Conservation (phyloP, 2,329 filamentous ascomycete species). For the Boeremia exigua region DNA sequence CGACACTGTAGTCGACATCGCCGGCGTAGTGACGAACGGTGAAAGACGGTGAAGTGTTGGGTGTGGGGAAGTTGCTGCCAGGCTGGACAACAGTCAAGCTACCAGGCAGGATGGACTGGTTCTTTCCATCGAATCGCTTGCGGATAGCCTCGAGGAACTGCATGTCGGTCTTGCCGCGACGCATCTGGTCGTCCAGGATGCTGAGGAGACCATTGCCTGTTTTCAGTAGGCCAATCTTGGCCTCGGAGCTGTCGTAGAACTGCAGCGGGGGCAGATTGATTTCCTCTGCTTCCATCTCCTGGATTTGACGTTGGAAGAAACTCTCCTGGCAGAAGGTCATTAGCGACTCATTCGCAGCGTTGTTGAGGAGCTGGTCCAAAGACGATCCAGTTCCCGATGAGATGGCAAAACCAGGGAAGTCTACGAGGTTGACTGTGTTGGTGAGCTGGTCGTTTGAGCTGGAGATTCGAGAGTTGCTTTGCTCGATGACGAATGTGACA, state of each 20-base stretch:
- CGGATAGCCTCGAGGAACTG: conserved; percentile 90
- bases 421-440: conserved; percentile 93
- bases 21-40: conserved; percentile 95
- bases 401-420: conserved; percentile 95
- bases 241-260: conserved; percentile 97
- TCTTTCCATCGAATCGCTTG: conserved; percentile 94
- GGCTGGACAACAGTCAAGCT: conserved; percentile 77
- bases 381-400: conserved; percentile 81
- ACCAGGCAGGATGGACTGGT: conserved; percentile 83
- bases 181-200: conserved; percentile 95
- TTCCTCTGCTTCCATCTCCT: conserved; percentile 92
- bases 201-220: conserved; percentile 89
- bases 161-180: conserved; percentile 83
- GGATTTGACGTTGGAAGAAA: conserved; percentile 94
- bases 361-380: conserved; percentile 92
- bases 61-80: conserved; percentile 87
- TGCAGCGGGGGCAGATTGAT: conserved; percentile 88
- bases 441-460: conserved; percentile 85
- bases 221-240: conserved; percentile 89
- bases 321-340: conserved; percentile 94
- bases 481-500: conserved; percentile 92
- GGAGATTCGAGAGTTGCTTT: conserved; percentile 87
- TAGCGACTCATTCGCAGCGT: conserved; percentile 87
- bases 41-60: conserved; percentile 80
- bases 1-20: conserved; percentile 91